A percentile compares a stretch with the other conserved stretches of the same genome.
Evolutionary conservation across 306 rosid genomes (phyloP).

Genomic region (Rosa lucieae): DNA sequence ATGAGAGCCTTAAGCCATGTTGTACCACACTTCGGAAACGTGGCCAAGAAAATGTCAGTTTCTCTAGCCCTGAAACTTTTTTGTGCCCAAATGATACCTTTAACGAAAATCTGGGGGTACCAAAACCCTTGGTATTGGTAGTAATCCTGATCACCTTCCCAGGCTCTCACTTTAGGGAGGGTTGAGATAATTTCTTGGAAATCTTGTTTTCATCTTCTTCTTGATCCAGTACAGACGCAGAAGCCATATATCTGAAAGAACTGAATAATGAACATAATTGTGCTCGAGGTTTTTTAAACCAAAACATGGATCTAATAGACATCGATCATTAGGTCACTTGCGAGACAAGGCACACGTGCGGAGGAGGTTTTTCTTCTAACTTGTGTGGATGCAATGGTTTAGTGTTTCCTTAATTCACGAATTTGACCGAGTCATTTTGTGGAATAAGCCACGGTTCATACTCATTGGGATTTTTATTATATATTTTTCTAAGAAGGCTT

Average conservation of each 20-base stretch:
- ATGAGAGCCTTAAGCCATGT: conserved; percentile 36
- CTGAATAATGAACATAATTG: neutral
- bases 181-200: neutral
- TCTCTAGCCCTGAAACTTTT: conserved; percentile 20
- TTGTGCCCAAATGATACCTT: conserved; percentile 13
- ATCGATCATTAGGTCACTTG: too few species aligned
- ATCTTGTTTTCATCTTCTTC: neutral
- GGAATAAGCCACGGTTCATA: too few species aligned
- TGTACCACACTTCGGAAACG: conserved; percentile 30
- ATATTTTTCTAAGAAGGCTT: neutral
- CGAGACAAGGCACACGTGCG: too few species aligned
- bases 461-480: too few species aligned
- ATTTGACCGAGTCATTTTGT: too few species aligned
- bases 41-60: conserved; percentile 16
- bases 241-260: neutral
- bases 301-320: too few species aligned
- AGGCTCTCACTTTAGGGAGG: neutral
- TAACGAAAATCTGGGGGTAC: neutral
- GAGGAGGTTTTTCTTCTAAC: too few species aligned
- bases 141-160: neutral
- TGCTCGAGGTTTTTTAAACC: too few species aligned
- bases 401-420: too few species aligned
- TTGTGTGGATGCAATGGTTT: too few species aligned
- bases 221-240: too few species aligned
- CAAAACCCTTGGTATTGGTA: conserved; percentile 30